These are phyloP conservation scores for Cyphellophora attinorum DNA, from an alignment of 2,329 filamentous ascomycete species.

Conservation along the genomic window DNA sequence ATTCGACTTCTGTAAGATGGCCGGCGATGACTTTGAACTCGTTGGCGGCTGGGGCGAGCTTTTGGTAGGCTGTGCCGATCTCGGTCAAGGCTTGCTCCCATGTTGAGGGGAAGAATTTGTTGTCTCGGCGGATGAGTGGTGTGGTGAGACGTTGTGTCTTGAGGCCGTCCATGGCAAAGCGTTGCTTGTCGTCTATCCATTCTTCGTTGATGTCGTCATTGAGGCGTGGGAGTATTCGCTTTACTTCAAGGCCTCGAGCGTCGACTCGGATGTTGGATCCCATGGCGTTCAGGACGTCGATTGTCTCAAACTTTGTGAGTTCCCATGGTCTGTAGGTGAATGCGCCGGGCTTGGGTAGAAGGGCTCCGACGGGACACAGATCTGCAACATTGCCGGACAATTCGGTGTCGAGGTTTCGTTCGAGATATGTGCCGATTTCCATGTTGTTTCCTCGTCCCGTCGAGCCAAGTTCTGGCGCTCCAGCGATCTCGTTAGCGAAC, in stretches of 20 bases:
- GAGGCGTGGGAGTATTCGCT: constrained; percentile 83
- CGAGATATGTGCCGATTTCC: constrained; percentile 96
- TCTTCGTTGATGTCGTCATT: constrained; percentile 99
- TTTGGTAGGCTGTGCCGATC: constrained; percentile 70
- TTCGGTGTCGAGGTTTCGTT: constrained; percentile 87
- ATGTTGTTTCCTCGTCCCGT: constrained; percentile 93
- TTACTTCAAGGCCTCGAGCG: constrained; percentile 86
- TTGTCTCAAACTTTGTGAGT: constrained; percentile 87
- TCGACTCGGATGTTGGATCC: constrained; percentile 94
- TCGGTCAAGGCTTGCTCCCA: constrained; percentile 95
- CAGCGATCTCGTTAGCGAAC: constrained; percentile 95
- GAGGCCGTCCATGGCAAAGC: constrained; percentile 91
- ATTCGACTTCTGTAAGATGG: constrained; percentile 83
- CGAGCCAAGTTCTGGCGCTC: constrained; percentile 88
- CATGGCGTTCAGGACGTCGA: constrained; percentile 86
- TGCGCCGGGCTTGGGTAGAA: constrained; percentile 95
- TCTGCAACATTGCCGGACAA: constrained; percentile 97
- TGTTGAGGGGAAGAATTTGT: constrained; percentile 82
- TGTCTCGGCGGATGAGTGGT: constrained; percentile 76
- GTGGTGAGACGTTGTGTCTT: constrained; percentile 94
- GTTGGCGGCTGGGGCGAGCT: constrained; percentile 72
- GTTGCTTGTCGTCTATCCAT: constrained; percentile 98
- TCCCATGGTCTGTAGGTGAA: constrained; percentile 97
- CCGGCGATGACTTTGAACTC: constrained; percentile 95
- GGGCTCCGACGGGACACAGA: constrained; percentile 90